Evolutionary conservation across 2,329 filamentous ascomycete species (phyloP).

Genomic region (Aspergillus intermedius): DNA sequence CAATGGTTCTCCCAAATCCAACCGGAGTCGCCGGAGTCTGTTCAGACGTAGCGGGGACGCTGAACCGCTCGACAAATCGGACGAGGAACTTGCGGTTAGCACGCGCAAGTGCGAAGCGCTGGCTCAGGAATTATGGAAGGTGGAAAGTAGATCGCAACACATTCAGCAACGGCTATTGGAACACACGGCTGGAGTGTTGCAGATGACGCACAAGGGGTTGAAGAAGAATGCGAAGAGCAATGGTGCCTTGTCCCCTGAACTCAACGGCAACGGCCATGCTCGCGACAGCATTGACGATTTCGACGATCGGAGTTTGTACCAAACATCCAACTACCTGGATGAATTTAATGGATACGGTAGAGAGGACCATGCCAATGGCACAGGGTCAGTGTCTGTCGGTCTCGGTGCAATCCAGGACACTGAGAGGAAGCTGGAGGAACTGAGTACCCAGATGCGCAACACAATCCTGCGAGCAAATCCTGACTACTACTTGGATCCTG

Average conservation of each 20-base stretch:
- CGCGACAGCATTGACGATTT: constrained; percentile 57
- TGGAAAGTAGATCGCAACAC: constrained; percentile 70
- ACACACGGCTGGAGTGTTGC: constrained; percentile 87
- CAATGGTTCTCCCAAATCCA: constrained; percentile 40
- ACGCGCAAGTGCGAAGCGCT: constrained; percentile 81
- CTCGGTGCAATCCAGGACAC: constrained; percentile 54
- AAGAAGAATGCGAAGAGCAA: constrained; percentile 49
- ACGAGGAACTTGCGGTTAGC: constrained; percentile 66
- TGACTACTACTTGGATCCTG: constrained; percentile 29
- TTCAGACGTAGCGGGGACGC: constrained; percentile 39
- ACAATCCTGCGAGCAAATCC: constrained; percentile 51
- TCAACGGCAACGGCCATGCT: constrained; percentile 57
- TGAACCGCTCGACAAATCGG: constrained; percentile 48
- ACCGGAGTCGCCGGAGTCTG: constrained; percentile 48
- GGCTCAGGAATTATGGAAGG: constrained; percentile 67
- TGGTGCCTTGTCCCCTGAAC: constrained; percentile 68
- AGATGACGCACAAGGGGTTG: constrained; percentile 77
- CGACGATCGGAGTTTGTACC: constrained; percentile 70
- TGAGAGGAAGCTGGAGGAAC: constrained; percentile 58
- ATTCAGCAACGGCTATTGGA: constrained; percentile 71
- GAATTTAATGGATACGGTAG: constrained; percentile 29
- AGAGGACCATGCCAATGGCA: constrained; percentile 11
- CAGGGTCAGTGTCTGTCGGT: constrained; percentile 12
- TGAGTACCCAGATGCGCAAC: constrained; percentile 62
- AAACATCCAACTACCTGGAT: constrained; percentile 60